These are phyloP conservation scores for Aspergillus niger DNA, from an alignment of 2,329 filamentous ascomycete species.

Conservation along the genomic window DNA sequence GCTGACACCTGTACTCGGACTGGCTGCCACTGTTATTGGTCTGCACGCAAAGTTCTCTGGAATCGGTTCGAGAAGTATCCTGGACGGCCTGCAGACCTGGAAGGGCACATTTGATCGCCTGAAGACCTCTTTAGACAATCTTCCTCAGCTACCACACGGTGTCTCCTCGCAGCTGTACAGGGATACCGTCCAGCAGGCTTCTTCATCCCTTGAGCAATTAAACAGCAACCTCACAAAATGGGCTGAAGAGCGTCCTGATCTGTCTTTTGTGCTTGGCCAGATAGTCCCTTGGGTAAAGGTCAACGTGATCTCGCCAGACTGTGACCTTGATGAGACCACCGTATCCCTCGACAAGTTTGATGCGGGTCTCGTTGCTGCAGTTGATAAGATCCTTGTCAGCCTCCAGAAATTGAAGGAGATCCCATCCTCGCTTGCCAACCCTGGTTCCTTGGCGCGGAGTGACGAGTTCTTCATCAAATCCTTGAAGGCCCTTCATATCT, in stretches of 20 bases:
- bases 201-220: constrained; percentile 32
- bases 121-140: constrained; percentile 43
- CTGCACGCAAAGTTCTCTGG: constrained; percentile 68
- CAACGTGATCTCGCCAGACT: constrained; percentile 23
- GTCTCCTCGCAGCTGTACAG: constrained; percentile 45
- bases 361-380: constrained; percentile 61
- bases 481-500: constrained; percentile 61
- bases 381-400: constrained; percentile 75
- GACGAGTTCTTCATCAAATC: constrained; percentile 56
- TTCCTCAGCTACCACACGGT: constrained; percentile 55
- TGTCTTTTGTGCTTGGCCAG: constrained; percentile 67
- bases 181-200: constrained; percentile 31
- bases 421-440: constrained; percentile 62
- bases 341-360: constrained; percentile 54
- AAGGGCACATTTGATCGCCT: constrained; percentile 51
- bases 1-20: constrained; percentile 68
- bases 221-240: constrained; percentile 47
- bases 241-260: constrained; percentile 54
- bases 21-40: constrained; percentile 63
- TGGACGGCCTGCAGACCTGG: constrained; percentile 55
- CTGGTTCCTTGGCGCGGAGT: constrained; percentile 63
- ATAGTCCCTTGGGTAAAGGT: constrained; percentile 64
- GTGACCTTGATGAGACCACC: constrained; percentile 17
- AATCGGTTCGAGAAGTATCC: constrained; percentile 49
- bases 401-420: constrained; percentile 67